Conservation (phyloP, 305 asterid species). For the Fraxinus velutina region DNA sequence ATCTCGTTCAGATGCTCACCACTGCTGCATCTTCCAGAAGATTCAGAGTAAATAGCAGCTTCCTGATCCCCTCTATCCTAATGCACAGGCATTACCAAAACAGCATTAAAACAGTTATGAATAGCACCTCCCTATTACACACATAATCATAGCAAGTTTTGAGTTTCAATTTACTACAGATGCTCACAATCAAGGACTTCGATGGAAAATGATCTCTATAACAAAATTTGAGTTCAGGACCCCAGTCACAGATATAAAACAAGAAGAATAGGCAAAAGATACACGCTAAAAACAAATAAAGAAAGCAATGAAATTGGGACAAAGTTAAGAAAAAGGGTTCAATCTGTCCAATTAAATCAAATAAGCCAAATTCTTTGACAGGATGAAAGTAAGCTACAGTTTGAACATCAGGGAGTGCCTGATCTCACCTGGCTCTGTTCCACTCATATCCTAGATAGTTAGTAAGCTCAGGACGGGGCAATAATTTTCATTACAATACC, state of each 20-base stretch:
- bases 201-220: background rate
- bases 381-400: background rate
- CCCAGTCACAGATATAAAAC: background rate
- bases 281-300: background rate
- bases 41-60: constrained; percentile 40
- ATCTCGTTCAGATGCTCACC: constrained; percentile 23
- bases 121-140: constrained; percentile 1
- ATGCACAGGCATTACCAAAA: constrained; percentile 30
- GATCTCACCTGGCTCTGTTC: background rate
- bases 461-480: background rate
- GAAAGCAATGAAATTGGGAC: background rate
- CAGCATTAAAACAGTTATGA: constrained; percentile 21
- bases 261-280: background rate
- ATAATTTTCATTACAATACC: constrained; percentile 5
- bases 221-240: constrained; percentile 5
- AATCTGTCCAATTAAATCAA: background rate
- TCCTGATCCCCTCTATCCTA: constrained; percentile 53
- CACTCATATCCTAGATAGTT: background rate
- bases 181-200: constrained; percentile 15
- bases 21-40: constrained; percentile 26
- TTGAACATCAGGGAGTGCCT: background rate
- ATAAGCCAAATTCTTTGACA: background rate
- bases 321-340: constrained; percentile 12
- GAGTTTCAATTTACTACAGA: constrained; percentile 16
- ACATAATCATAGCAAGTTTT: background rate